Conservation (phyloP, 495 filamentous ascomycete genomes). For the Penicillium lagena region DNA sequence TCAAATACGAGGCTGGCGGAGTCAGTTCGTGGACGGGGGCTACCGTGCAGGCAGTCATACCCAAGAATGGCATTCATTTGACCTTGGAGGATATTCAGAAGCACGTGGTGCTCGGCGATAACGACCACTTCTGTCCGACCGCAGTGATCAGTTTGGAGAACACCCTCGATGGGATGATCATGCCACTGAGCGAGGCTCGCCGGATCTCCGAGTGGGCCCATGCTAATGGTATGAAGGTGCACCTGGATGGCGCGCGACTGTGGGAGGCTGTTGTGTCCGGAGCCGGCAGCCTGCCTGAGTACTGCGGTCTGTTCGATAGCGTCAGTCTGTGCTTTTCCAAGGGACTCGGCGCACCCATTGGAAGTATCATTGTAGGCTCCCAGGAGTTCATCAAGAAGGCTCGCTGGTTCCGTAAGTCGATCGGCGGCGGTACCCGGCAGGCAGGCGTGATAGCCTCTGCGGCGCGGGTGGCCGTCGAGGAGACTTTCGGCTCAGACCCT, state of each 20-base stretch:
- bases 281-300: constrained; percentile 59
- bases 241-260: constrained; percentile 79
- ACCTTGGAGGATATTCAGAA: constrained; percentile 70
- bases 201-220: constrained; percentile 66
- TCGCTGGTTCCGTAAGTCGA: constrained; percentile 73
- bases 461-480: constrained; percentile 41
- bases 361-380: constrained; percentile 68
- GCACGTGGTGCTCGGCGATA: constrained; percentile 30
- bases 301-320: constrained; percentile 67
- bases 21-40: constrained; percentile 41
- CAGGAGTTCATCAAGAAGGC: constrained; percentile 62
- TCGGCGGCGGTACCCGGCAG: constrained; percentile 80
- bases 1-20: constrained; percentile 45
- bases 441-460: constrained; percentile 45
- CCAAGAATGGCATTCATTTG: constrained; percentile 62
- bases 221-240: constrained; percentile 60
- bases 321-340: constrained; percentile 84
- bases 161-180: constrained; percentile 70
- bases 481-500: constrained; percentile 56
- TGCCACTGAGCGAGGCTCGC: constrained; percentile 64
- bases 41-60: constrained; percentile 30
- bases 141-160: constrained; percentile 80
- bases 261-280: constrained; percentile 68
- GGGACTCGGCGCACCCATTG: constrained; percentile 82
- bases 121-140: constrained; percentile 57